phyloP scores from a whole-genome alignment of 129 eudicot species.

The Centella asiatica region DNA sequence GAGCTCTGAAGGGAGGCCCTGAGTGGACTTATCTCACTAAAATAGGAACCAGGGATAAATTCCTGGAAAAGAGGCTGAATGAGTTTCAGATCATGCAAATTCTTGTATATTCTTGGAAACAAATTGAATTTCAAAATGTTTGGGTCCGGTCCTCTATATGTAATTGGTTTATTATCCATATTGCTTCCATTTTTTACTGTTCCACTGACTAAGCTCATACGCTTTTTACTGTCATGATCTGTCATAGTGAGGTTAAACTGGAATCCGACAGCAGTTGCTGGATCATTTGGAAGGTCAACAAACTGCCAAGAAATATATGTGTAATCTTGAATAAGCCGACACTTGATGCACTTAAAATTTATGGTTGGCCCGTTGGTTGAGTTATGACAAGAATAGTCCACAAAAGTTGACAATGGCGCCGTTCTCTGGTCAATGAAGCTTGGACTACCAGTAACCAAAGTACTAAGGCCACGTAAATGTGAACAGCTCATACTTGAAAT shows the following conservation, averaged over 20 bases:
- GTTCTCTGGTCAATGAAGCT: conserved; percentile 49
- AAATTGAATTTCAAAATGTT: conserved; percentile 74
- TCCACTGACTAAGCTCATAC: conserved; percentile 75
- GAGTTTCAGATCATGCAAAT: conserved; percentile 60
- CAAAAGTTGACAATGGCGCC: conserved; percentile 47
- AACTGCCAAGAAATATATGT: conserved; percentile 77
- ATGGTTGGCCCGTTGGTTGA: conserved; percentile 70
- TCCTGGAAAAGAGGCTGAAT: conserved; percentile 88
- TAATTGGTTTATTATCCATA: conserved; percentile 34
- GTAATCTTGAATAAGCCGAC: conserved; percentile 52
- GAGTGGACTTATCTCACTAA: conserved; percentile 47
- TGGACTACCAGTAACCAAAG: conserved; percentile 53
- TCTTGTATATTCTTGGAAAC: conserved; percentile 64
- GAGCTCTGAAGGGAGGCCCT: conserved; percentile 56
- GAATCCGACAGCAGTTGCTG: conserved; percentile 83
- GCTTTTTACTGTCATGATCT: conserved; percentile 39
- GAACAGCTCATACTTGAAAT: conserved; percentile 81
- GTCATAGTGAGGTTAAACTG: conserved; percentile 75
- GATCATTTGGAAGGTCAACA: conserved; percentile 65
- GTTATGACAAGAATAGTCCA: conserved; percentile 66
- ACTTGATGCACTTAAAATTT: conserved; percentile 49
- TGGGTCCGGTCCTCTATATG: conserved; percentile 66
- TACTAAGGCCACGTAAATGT: conserved; percentile 58
- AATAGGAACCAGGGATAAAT: conserved; percentile 72
- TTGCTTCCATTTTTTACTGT: conserved; percentile 51